phyloP scores from a whole-genome alignment of 1,139 yeast species.

The Suhomyces anneliseae region DNA sequence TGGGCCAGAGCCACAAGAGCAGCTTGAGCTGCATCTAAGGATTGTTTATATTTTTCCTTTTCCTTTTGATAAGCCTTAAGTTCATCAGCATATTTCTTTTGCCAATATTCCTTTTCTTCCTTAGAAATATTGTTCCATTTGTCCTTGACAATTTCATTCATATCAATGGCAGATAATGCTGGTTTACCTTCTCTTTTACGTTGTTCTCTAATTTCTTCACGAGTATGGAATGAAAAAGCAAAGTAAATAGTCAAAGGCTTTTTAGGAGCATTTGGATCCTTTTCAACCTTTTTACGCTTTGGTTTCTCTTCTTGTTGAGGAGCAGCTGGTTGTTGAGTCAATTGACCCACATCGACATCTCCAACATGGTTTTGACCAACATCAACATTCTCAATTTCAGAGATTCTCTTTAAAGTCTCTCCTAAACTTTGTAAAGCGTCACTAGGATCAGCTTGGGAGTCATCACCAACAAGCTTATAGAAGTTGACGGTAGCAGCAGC shows the following conservation, averaged over 20 bases:
- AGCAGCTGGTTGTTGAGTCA: slow-evolving; percentile 13
- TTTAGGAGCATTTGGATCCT: slow-evolving; percentile 62
- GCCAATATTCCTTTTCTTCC: slow-evolving; percentile 74
- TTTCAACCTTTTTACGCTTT: slow-evolving; percentile 53
- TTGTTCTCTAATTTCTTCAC: slow-evolving; percentile 65
- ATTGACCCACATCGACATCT: slow-evolving; percentile 15
- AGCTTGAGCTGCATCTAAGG: slow-evolving; percentile 31
- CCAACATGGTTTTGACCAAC: slow-evolving; percentile 15
- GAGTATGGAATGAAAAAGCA: slow-evolving; percentile 66
- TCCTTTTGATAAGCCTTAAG: slow-evolving; percentile 61
- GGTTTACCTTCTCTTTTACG: slow-evolving; percentile 59
- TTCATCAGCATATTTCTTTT: slow-evolving; percentile 66
- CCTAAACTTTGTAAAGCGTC: slow-evolving; percentile 38
- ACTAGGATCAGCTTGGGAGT: slow-evolving; percentile 23
- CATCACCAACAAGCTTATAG: slow-evolving; percentile 53
- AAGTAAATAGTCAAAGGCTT: slow-evolving; percentile 78
- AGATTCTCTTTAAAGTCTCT: slow-evolving; percentile 11
- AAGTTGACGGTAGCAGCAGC: slow-evolving; percentile 76
- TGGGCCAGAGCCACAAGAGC: slow-evolving; percentile 15
- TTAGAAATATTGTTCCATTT: slow-evolving; percentile 73
- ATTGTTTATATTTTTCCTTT: slow-evolving; percentile 61
- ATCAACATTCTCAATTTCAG: slow-evolving; percentile 17
- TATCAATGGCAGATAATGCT: slow-evolving; percentile 68
- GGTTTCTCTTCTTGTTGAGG: slow-evolving; percentile 26
- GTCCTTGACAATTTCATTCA: slow-evolving; percentile 74